Evolutionary conservation across 805 yeast species (phyloP).

Genomic region (Candida schatavii): DNA sequence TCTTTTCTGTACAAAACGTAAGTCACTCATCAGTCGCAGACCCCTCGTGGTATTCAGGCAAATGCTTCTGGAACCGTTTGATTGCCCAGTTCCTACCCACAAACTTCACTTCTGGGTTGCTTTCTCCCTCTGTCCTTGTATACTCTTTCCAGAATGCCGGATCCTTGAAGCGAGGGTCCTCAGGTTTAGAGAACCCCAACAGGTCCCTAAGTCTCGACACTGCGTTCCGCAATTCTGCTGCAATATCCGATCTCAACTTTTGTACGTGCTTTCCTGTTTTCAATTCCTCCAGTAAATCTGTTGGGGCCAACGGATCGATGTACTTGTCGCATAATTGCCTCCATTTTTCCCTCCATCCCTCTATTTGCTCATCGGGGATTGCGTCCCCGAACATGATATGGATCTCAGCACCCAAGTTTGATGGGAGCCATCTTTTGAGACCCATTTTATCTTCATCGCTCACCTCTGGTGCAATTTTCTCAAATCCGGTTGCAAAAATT

Average conservation of each 20-base stretch:
- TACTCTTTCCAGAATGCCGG: slow-evolving; percentile 75
- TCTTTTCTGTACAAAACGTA: no score
- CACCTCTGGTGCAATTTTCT: slow-evolving; percentile 79
- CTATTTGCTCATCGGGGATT: slow-evolving; percentile 58
- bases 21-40: no score
- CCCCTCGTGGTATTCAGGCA: slow-evolving; percentile 28
- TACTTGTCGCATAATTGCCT: slow-evolving; percentile 52
- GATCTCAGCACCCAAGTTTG: slow-evolving; percentile 64
- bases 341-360: slow-evolving; percentile 70
- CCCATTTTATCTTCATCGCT: slow-evolving; percentile 43
- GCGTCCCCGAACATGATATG: slow-evolving; percentile 71
- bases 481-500: slow-evolving; percentile 81
- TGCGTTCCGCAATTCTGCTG: slow-evolving; percentile 62
- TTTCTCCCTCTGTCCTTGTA: slow-evolving; percentile 60
- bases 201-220: slow-evolving; percentile 48
- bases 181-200: slow-evolving; percentile 48
- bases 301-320: slow-evolving; percentile 48
- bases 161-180: slow-evolving; percentile 64
- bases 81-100: slow-evolving; percentile 85
- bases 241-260: slow-evolving; percentile 65
- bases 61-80: slow-evolving; percentile 58
- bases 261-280: slow-evolving; percentile 63
- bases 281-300: slow-evolving; percentile 60
- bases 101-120: slow-evolving; percentile 67
- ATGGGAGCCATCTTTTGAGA: slow-evolving; percentile 58